Evolutionary conservation across 2,329 filamentous ascomycete species (phyloP).

Genomic region (Cladosporium sp.): DNA sequence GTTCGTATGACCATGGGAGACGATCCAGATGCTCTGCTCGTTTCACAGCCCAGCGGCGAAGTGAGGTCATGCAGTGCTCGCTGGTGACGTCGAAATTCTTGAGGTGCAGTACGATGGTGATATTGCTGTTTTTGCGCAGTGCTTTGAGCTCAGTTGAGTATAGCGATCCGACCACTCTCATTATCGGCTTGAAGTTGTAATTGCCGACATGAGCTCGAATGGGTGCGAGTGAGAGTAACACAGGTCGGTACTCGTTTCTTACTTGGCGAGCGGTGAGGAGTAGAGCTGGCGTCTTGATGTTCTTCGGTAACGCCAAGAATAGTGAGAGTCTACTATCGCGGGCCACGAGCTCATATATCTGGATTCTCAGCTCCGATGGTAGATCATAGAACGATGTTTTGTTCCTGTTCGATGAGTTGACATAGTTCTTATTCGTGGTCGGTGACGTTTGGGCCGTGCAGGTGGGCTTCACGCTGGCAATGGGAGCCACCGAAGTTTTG

Average conservation of each 20-base stretch:
- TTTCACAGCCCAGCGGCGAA: constrained; percentile 29
- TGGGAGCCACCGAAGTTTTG: background rate
- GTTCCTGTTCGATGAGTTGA: background rate
- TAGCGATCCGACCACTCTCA: constrained; percentile 26
- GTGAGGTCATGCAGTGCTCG: constrained; percentile 9
- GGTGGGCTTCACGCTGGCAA: background rate
- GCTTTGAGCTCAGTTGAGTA: constrained; percentile 33
- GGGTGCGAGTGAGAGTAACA: constrained; percentile 29
- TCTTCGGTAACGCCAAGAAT: background rate
- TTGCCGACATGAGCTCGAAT: constrained; percentile 25
- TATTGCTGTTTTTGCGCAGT: constrained; percentile 27
- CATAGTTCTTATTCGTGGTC: background rate
- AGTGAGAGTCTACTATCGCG: constrained; percentile 20
- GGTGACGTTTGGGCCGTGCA: background rate
- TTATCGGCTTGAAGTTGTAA: constrained; percentile 32
- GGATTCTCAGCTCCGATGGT: constrained; percentile 34
- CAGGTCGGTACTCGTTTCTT: constrained; percentile 30
- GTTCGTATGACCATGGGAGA: constrained; percentile 29
- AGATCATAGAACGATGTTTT: constrained; percentile 30
- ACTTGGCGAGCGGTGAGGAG: constrained; percentile 29
- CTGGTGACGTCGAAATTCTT: constrained; percentile 10
- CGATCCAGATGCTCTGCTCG: constrained; percentile 27
- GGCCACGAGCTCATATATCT: constrained; percentile 30
- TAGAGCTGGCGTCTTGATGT: constrained; percentile 24
- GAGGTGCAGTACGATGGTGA: constrained; percentile 23